Evolutionary conservation across 106 monocot species (phyloP).

Genomic region (Acorus calamus): DNA sequence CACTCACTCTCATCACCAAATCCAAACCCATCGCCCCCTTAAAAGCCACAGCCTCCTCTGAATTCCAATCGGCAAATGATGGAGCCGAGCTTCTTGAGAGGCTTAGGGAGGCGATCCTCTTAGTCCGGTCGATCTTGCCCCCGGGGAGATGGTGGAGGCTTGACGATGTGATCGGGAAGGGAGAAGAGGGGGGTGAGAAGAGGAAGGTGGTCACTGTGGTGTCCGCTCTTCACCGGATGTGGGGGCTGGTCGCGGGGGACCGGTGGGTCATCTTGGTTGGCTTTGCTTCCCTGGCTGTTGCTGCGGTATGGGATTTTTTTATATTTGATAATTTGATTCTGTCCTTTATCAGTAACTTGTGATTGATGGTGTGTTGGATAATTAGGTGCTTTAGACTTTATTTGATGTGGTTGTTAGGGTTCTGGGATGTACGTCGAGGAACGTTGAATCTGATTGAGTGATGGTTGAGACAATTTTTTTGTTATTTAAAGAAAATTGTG

Average conservation of each 20-base stretch:
- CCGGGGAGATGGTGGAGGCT: constrained; percentile 58
- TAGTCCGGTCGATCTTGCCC: constrained; percentile 15
- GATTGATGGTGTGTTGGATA: too few species aligned
- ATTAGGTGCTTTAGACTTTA: too few species aligned
- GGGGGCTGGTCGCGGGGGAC: constrained; percentile 42
- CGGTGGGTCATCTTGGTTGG: constrained; percentile 36
- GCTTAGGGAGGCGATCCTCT: constrained; percentile 11
- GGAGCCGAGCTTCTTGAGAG: constrained; percentile 17
- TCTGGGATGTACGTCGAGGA: too few species aligned
- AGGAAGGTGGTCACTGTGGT: constrained; percentile 8
- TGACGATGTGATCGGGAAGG: constrained; percentile 4
- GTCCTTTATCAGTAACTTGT: background rate
- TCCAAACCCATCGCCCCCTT: background rate
- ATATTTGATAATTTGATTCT: background rate
- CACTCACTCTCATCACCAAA: background rate
- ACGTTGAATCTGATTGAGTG: too few species aligned
- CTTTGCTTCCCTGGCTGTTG: constrained; percentile 30
- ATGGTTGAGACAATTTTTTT: too few species aligned
- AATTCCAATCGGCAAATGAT: background rate
- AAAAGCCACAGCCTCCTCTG: too few species aligned
- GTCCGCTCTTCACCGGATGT: constrained; percentile 39
- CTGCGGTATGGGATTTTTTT: constrained; percentile 26
- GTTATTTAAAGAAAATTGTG: too few species aligned
- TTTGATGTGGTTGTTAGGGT: too few species aligned
- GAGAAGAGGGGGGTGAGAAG: constrained; percentile 6